Base-by-base conservation (phyloP, 768 basidiomycete species). In the Sporobolomyces phaffii region DNA sequence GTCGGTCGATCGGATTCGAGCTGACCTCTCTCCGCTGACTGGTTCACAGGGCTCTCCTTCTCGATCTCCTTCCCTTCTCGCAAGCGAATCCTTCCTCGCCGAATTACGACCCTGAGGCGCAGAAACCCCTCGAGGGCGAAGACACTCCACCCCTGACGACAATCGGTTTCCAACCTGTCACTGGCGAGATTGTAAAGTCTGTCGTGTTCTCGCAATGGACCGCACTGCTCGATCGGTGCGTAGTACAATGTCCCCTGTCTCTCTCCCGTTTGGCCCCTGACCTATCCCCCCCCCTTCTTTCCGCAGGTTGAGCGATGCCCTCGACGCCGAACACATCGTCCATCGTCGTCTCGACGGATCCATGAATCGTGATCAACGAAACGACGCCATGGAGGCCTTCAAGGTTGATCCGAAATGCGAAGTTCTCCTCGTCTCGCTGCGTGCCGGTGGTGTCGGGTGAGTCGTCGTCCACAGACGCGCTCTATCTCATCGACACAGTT, bases 311-410 rank as follows among this genome's bases (percentile, higher is more conserved):
- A 75, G 75, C 63, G 73, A 73, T 31, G 70, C 72, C 3, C 84
- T 93, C 41, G 90, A 91, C 79, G 90, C 90, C 86, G 84, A 87
- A 14, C 83, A 84, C 31, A 99, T 99, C 75, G 84, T 83, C 29
- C 96, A 90, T 76, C 89, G 92, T 73, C 86, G 96, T 54, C 79
- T 99, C 47, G 96, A 99, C 77, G 96, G 96, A 1, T 92, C 91
- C 5, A 99, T 99, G 96, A 93, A 89, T 77, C 87, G 94, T 52
- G 93, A 96, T 59, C 92, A 94, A 60, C 86, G 96, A 22, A 87
- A 86, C 17, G 83, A 84, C 60, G 90, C 96, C 5, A 93, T 97
- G 88, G 91, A 96, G 20, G 85, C 87, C 3, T 82, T 99, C 64
- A 93, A 92, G 79, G 82, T 83, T 70, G 92, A 99, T 74, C 91